Conservation (phyloP, 805 yeast genomes). For the Jamesozyma gamospora region DNA sequence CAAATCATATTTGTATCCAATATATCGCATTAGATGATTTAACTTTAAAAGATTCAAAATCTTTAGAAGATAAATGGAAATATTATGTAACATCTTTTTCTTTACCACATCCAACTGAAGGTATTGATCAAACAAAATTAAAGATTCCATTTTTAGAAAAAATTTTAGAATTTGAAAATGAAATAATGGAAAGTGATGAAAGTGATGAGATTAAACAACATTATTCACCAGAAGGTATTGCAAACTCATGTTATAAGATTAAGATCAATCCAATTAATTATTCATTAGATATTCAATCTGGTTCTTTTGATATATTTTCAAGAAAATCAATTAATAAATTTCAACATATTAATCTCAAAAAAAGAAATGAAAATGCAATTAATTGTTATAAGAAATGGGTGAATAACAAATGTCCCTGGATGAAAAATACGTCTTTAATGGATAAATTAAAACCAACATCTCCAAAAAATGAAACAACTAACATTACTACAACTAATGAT, state of each 20-base stretch:
- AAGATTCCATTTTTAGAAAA: constrained; percentile 69
- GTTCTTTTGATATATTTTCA: constrained; percentile 69
- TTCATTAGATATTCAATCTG: constrained; percentile 69
- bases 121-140: constrained; percentile 69
- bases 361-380: constrained; percentile 16
- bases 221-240: constrained; percentile 43
- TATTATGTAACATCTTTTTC: constrained; percentile 88
- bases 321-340: constrained; percentile 44
- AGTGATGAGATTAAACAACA: constrained; percentile 4
- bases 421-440: constrained; percentile 20
- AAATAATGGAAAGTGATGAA: constrained; percentile 25
- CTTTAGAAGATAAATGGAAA: constrained; percentile 78
- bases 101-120: constrained; percentile 96
- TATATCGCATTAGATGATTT: constrained; percentile 82
- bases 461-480: too few relatives aligned
- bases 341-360: constrained; percentile 12
- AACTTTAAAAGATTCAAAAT: constrained; percentile 61
- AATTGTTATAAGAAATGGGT: constrained; percentile 4
- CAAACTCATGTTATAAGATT: constrained; percentile 64
- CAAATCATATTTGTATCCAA: constrained; percentile 53
- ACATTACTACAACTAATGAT: too few relatives aligned
- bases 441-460: too few relatives aligned
- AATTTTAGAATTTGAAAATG: constrained; percentile 41
- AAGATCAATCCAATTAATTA: constrained; percentile 72
- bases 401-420: constrained; percentile 41